phyloP scores from a whole-genome alignment of 768 basidiomycete species.

The Suillus sp. region DNA sequence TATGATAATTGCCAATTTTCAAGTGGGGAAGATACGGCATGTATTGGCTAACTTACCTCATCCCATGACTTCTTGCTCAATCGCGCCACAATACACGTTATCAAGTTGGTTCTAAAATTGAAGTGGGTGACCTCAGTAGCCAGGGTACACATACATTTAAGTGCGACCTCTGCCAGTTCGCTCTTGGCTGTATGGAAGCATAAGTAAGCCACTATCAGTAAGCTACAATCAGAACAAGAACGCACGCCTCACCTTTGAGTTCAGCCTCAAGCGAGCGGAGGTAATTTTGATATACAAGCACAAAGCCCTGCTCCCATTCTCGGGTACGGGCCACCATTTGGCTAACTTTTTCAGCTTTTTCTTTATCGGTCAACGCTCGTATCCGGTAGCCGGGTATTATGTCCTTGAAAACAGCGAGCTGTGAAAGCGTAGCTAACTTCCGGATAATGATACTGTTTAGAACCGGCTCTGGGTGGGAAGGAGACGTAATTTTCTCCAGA shows the following conservation, averaged over 20 bases:
- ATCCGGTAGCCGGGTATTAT: slow-evolving; percentile 96
- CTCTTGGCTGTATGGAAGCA: slow-evolving; percentile 51
- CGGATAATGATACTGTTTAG: slow-evolving; percentile 81
- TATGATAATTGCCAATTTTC: slow-evolving; percentile 10
- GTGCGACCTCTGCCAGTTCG: slow-evolving; percentile 64
- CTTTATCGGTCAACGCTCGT: slow-evolving; percentile 84
- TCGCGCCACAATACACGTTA: slow-evolving; percentile 80
- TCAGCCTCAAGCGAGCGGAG: slow-evolving; percentile 83
- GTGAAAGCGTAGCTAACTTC: slow-evolving; percentile 85
- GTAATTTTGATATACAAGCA: slow-evolving; percentile 86
- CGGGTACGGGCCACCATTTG: slow-evolving; percentile 88
- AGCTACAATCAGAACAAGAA: slow-evolving; percentile 14
- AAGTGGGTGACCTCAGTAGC: slow-evolving; percentile 87
- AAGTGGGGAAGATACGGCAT: slow-evolving; percentile 18
- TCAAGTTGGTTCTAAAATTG: slow-evolving; percentile 93
- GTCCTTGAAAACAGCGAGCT: slow-evolving; percentile 94
- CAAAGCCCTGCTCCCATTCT: slow-evolving; percentile 95
- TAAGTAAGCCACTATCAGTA: slow-evolving; percentile 6
- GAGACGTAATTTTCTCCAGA: slow-evolving; percentile 69
- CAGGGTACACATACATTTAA: slow-evolving; percentile 88
- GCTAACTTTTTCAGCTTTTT: slow-evolving; percentile 91
- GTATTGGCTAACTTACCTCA: slow-evolving; percentile 52
- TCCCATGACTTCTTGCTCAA: slow-evolving; percentile 90
- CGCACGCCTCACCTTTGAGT: slow-evolving; percentile 62
- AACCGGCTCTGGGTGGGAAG: slow-evolving; percentile 69